Conservation (phyloP, 768 basidiomycete species). For the Lentinula guzmanii region DNA sequence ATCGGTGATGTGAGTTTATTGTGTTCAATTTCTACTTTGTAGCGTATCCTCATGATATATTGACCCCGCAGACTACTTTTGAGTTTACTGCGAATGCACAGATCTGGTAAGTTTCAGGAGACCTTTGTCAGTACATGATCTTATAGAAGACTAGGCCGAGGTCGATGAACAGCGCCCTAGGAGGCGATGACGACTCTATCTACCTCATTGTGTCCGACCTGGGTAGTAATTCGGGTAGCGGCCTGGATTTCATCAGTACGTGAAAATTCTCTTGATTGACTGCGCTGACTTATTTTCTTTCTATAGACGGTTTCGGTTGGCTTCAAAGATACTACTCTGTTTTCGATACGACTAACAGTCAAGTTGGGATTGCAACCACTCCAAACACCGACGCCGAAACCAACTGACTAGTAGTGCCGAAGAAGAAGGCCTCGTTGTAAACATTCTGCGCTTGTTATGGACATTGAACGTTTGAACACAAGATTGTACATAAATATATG, state of each 20-base stretch:
- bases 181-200: slow-evolving; percentile 43
- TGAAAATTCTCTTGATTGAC: not conserved
- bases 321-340: slow-evolving; percentile 58
- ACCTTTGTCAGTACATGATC: not conserved
- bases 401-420: slow-evolving; percentile 17
- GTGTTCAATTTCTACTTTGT: not conserved
- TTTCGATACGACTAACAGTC: slow-evolving; percentile 36
- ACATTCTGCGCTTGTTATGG: not conserved
- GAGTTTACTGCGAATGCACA: slow-evolving; percentile 61
- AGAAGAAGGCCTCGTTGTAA: not conserved
- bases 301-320: slow-evolving; percentile 48
- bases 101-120: slow-evolving; percentile 6
- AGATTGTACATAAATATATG: too few relatives aligned
- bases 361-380: slow-evolving; percentile 32
- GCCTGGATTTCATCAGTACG: slow-evolving; percentile 60
- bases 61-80: slow-evolving; percentile 33
- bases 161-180: slow-evolving; percentile 47
- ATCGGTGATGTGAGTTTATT: slow-evolving; percentile 34
- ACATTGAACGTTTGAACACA: not conserved
- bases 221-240: slow-evolving; percentile 42
- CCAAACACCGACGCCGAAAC: slow-evolving; percentile 27
- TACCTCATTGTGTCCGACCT: slow-evolving; percentile 55
- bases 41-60: not conserved
- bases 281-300: not conserved
- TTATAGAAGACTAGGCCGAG: slow-evolving; percentile 48